Conservation (phyloP, 768 basidiomycete genomes). For the Cyclocybe cylindracea region DNA sequence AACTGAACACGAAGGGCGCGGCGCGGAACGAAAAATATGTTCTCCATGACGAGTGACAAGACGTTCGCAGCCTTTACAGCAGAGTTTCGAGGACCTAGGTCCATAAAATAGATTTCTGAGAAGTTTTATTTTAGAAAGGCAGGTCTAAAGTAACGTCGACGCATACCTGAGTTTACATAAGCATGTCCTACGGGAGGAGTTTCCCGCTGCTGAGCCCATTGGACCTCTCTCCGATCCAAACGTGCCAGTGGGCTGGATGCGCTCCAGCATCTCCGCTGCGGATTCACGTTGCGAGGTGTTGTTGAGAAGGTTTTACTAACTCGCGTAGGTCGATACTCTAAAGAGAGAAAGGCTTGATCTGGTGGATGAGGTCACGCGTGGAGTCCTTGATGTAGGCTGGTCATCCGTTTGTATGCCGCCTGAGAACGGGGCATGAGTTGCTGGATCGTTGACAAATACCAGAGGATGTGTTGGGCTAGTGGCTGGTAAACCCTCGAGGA, state of each 20-base stretch:
- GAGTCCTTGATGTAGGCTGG: no score
- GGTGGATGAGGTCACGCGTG: no score
- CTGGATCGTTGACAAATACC: slow-evolving; percentile 3
- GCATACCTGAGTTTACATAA: slow-evolving; percentile 14
- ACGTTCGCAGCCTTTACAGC: not conserved
- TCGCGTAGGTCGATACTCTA: no score
- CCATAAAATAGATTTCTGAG: slow-evolving; percentile 12
- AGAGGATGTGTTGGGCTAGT: not conserved
- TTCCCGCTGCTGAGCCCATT: slow-evolving; percentile 16
- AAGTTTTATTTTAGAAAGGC: no score
- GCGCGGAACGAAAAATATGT: slow-evolving; percentile 21
- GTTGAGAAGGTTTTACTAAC: not conserved
- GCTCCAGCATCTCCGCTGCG: not conserved
- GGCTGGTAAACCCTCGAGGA: not conserved
- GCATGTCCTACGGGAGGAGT: not conserved
- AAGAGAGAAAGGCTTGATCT: no score
- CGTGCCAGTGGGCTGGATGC: slow-evolving; percentile 4
- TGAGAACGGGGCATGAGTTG: not conserved
- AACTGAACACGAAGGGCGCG: slow-evolving; percentile 18
- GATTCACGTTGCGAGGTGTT: slow-evolving; percentile 5
- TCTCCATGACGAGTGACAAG: slow-evolving; percentile 16
- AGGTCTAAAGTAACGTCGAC: no score
- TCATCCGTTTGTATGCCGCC: no score
- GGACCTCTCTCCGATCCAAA: slow-evolving; percentile 12
- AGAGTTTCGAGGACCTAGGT: slow-evolving; percentile 1